Evolutionary conservation across 352 stramenopile species (phyloP), one percentile per base, ranked within the genome.

Genomic region (Achlya hypogyna): DNA sequence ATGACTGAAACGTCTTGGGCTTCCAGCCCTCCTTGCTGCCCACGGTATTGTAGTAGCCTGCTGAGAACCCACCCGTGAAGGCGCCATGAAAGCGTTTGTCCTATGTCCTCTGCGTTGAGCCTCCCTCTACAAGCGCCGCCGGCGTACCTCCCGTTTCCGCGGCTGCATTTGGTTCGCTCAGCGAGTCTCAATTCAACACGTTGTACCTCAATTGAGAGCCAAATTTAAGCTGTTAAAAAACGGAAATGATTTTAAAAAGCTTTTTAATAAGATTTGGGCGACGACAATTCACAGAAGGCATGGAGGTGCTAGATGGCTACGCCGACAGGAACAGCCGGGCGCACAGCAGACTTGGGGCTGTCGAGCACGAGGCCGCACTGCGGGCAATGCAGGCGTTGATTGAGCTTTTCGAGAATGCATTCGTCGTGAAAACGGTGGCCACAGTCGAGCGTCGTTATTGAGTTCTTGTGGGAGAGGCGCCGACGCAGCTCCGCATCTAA

Each of bases 1-100:
- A 96, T 4, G 88, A 97, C 6, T 76, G 75, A 69, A 97, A 97
- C 16, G 77, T 78, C 22, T 64, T 74, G 5, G 91, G 91, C 43
- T 76, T 74, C 89, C 90, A 98, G 77, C 91, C 91, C 73, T 96
- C 85, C 40, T 89, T 82, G 31, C 65, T 90, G 40, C 88, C 91
- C 4, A 96, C 92, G n/a, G 90, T 92, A 72, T 98, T 98, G 76
- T 86, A 97, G 72, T 97, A 97, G 32, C 91, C 93, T 35, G 93
- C 91, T 10, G 87, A 96, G 74, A 96, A 98, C 29, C 93, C 93
- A 53, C 91, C 91, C 0, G 89, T 97, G 75, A 98, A 98, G 16
- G 93, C 93, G 63, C 92, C 92, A 73, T 98, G 91, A 75, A 98
- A 97, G 56, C 90, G 81, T 51, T 64, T 64, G 40, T 64, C 54